A percentile compares a stretch with the other conserved stretches of the same genome.
These are phyloP conservation scores for Aegilops tauschii DNA, from an alignment of 176 grass and related monocot genomes.

Conservation along the genomic window DNA sequence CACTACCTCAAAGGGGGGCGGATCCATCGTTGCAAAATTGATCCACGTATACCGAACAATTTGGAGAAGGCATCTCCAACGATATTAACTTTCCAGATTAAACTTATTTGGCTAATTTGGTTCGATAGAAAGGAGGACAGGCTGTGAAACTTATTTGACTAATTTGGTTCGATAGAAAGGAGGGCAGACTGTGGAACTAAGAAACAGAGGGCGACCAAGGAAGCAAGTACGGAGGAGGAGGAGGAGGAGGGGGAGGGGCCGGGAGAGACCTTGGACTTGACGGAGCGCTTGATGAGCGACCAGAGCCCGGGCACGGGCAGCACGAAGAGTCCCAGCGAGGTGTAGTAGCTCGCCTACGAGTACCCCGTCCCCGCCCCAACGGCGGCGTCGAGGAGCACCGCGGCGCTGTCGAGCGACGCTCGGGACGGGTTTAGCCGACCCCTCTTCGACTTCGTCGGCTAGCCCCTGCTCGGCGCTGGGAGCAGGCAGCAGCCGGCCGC, in stretches of 20 bases:
- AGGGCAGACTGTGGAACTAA: no score
- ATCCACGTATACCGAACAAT: no score
- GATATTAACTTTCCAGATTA: no score
- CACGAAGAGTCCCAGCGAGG: constrained; percentile 94
- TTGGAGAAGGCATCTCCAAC: no score
- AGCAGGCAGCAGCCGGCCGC: constrained; percentile 3
- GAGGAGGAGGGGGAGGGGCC: background rate
- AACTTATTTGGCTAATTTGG: no score
- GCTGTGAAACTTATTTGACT: no score
- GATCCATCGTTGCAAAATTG: no score
- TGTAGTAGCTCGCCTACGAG: constrained; percentile 94
- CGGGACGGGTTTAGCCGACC: constrained; percentile 9
- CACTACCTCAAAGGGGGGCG: no score
- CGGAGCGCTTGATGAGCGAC: constrained; percentile 98
- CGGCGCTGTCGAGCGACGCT: constrained; percentile 50
- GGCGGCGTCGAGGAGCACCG: constrained; percentile 54
- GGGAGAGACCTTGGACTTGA: constrained; percentile 86
- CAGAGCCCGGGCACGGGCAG: constrained; percentile 90
- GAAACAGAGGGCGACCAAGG: background rate
- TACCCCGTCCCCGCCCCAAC: constrained; percentile 49
- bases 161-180: no score
- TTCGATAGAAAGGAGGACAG: no score
- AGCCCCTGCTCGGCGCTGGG: background rate
- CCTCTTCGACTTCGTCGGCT: background rate
- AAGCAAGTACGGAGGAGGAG: background rate